A percentile compares a stretch with the other conserved stretches of the same genome.
Evolutionary conservation across 2,329 filamentous ascomycete genomes (phyloP).

Genomic region (Massarina eburnea): DNA sequence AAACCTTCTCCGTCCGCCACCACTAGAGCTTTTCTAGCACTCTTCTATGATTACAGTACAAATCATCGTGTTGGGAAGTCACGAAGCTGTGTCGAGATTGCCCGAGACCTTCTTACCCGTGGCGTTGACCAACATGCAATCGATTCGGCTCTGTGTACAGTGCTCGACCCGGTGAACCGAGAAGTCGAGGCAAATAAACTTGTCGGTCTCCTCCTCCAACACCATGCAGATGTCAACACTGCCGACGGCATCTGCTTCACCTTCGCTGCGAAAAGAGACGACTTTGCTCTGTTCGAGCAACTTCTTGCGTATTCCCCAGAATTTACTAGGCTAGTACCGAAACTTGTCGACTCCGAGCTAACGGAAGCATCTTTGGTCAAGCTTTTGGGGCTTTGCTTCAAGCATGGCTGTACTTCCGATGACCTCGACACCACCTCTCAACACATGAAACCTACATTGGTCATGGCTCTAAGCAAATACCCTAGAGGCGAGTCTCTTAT

Average conservation of each 20-base stretch:
- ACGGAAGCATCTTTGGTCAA: slow-evolving; percentile 49
- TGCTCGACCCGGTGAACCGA: slow-evolving; percentile 19
- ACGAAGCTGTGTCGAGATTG: slow-evolving; percentile 14
- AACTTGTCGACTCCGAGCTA: slow-evolving; percentile 56
- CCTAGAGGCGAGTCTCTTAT: slow-evolving; percentile 25
- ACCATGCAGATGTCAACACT: slow-evolving; percentile 34
- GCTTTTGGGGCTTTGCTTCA: slow-evolving; percentile 58
- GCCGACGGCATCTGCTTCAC: slow-evolving; percentile 33
- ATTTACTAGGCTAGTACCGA: slow-evolving; percentile 57
- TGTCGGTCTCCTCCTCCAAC: slow-evolving; percentile 27
- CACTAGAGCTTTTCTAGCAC: slow-evolving; percentile 29
- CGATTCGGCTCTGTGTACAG: slow-evolving; percentile 7
- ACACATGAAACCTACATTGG: slow-evolving; percentile 21
- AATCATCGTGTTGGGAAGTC: slow-evolving; percentile 3
- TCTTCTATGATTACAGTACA: slow-evolving; percentile 22
- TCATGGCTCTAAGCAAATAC: slow-evolving; percentile 29
- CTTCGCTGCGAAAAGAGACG: slow-evolving; percentile 28
- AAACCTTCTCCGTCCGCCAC: slow-evolving; percentile 24
- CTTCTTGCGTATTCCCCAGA: slow-evolving; percentile 49
- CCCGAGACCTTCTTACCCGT: slow-evolving; percentile 24
- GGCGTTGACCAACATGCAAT: slow-evolving; percentile 32
- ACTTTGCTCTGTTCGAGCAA: slow-evolving; percentile 24
- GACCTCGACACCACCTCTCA: slow-evolving; percentile 15
- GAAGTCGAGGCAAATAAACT: slow-evolving; percentile 12
- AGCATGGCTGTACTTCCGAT: slow-evolving; percentile 43